Evolutionary conservation across 306 rosid genomes (phyloP), one percentile per base, ranked within the genome.

Genomic region (Herpetospermum pedunculosum): DNA sequence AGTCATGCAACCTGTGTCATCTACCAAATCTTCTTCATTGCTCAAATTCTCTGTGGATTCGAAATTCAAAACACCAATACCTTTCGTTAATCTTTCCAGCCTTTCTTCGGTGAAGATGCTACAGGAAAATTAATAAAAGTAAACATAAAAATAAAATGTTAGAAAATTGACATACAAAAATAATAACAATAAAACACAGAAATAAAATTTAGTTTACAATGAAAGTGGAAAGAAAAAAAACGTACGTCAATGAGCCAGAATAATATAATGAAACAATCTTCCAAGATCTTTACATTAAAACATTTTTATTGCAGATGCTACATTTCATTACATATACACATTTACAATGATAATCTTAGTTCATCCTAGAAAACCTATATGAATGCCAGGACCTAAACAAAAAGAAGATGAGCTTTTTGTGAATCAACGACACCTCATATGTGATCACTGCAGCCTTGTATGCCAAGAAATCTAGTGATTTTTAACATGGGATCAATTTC

Each of bases 51-150:
- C 92, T 75, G 77, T 30, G 44, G 49, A 78, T 73, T 87, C 92
- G 18, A 83, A 82, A 83, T 89, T 81, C 75, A 91, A 82, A 83
- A 85, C 81, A 65, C 77, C 87, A 72, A 88, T 80, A 73, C 87
- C 88, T 82, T 74, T 88, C 23, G 92, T 87, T 81, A 95, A 80
- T 76, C 93, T 85, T 75, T 95, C 96, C 74, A 95, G 86, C 85
- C 99, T 85, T 84, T 95, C 97, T 86, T 95, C 97, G 23, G 85
- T 88, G 87, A 95, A 92, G 80, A 95, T 95, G 89, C 99, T 95
- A 72, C 85, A 91, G 57, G 57, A 69, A 83, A 84, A 43, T n/a
- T 73, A 91, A 48, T 43, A 84, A 76, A 50, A 23, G 25, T 60
- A 43, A 77, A 82, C 70, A 72, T 63, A 26, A 78, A 70, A 40